Percentiles rank a stretch among this genome's conserved stretches.
phyloP scores from a whole-genome alignment of 805 yeast genomes.

The Yarrowia hollandica region DNA sequence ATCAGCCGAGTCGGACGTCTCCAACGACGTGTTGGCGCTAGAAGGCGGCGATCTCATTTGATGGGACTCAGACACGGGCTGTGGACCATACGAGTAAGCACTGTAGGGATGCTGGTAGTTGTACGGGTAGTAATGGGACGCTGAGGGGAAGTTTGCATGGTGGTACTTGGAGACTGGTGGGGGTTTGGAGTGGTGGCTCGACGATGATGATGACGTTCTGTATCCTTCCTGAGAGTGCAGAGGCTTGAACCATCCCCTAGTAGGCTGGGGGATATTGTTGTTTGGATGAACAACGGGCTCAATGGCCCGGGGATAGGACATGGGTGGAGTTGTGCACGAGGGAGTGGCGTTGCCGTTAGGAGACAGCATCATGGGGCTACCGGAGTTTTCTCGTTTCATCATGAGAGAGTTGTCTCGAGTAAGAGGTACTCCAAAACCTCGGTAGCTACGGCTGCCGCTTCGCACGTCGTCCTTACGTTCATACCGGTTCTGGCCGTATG shows the following conservation, averaged over 20 bases:
- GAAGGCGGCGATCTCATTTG: slow-evolving; percentile 7
- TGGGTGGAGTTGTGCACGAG: too few species aligned
- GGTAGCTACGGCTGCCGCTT: not conserved
- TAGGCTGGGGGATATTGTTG: not conserved
- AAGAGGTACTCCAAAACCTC: not conserved
- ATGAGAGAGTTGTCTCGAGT: not conserved
- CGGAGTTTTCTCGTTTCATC: not conserved
- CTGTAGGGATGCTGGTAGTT: not conserved
- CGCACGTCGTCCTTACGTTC: not conserved
- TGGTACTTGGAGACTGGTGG: not conserved
- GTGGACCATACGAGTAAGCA: not conserved
- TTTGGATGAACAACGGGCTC: not conserved
- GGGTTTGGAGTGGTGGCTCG: too few species aligned
- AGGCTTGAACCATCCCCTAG: not conserved
- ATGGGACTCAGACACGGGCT: not conserved
- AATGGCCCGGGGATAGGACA: not conserved
- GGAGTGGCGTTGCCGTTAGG: too few species aligned
- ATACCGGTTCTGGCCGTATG: slow-evolving; percentile 6
- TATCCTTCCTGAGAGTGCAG: not conserved
- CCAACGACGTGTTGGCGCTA: not conserved
- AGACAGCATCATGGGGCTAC: not conserved
- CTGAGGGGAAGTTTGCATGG: too few species aligned
- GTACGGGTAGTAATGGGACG: too few species aligned
- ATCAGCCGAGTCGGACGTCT: not conserved
- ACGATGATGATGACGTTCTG: too few species aligned